These are phyloP conservation scores for Mimosa pudica DNA, from an alignment of 306 rosid species.

Conservation along the genomic window DNA sequence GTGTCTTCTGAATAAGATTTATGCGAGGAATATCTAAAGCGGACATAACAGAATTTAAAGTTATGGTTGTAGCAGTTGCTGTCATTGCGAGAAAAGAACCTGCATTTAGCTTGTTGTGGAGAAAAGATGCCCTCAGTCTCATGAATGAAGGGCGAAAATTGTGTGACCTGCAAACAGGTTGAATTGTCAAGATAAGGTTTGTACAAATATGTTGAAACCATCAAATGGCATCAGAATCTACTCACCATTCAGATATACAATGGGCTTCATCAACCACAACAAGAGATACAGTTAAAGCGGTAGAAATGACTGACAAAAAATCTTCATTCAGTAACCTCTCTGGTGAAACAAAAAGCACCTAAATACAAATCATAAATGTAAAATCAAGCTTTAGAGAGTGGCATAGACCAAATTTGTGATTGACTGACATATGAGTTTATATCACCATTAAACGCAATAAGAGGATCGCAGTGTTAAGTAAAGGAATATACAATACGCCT, in stretches of 20 bases:
- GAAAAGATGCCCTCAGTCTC: conserved; percentile 89
- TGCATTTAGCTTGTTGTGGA: conserved; percentile 61
- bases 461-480: conserved; percentile 8
- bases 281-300: conserved; percentile 57
- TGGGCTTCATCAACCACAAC: conserved; percentile 96
- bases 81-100: conserved; percentile 90
- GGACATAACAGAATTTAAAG: conserved; percentile 76
- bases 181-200: conserved; percentile 28
- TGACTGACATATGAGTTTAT: not conserved
- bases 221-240: conserved; percentile 27
- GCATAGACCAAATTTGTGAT: not conserved
- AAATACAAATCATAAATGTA: conserved; percentile 35
- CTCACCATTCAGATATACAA: conserved; percentile 95
- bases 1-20: conserved; percentile 69
- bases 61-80: conserved; percentile 88
- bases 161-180: conserved; percentile 71
- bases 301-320: conserved; percentile 69
- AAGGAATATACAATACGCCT: conserved; percentile 15
- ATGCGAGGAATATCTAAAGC: conserved; percentile 74
- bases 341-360: conserved; percentile 96
- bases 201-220: conserved; percentile 19
- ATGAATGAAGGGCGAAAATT: conserved; percentile 90
- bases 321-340: conserved; percentile 86
- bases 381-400: conserved; percentile 24
- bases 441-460: conserved; percentile 9